Base-by-base conservation (phyloP, 805 yeast genomes). In the Cyberlindnera petersonii region DNA sequence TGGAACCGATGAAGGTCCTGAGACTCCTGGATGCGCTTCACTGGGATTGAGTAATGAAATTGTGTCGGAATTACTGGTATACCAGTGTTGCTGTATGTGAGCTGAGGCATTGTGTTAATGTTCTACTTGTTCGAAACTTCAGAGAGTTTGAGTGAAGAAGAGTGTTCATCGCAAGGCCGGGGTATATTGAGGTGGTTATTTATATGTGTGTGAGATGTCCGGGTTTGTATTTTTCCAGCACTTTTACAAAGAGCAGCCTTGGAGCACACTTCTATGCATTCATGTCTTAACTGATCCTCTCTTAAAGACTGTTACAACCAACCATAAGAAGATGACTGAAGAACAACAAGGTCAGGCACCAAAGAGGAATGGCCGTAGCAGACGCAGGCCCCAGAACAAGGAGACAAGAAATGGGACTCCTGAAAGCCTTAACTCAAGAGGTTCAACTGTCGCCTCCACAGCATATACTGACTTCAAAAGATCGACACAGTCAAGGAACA, bases 21-120 rank as follows among this genome's bases (percentile, higher is more conserved):
- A 2, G 69, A 46, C 33, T 69, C 72, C 38, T 68, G 61, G 22
- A 75, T 75, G 29, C 66, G 57, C 47, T 75, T 75, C 5, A 49
- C 55, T 0, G 80, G 79, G 4, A 43, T 50, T 0, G 48, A 31
- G 36, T 57, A 67, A 21, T 43, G 32, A 18, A 33, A 42, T 7
- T 28, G 24, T 3, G 43, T 17, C 4, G 47, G 33, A 1, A 20
- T 18, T 3, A n/a, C n/a, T n/a, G n/a, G n/a, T n/a, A n/a, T n/a
- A n/a, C 46, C 42, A 3, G 46, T 37, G 33, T 31, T 42, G 7
- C 27, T 37, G 15, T 31, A 19, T 13, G 41, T 42, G 11, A 42
- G 31, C 4, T 32, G 37, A 13, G 45, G 22, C 39, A 42, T 42
- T 11, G 14, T 26, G 11, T n/a, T n/a, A n/a, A n/a, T n/a, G n/a